Percentiles rank a stretch among this genome's conserved stretches.
Conservation (phyloP, 495 filamentous ascomycete genomes). For the Hyaloscypha bicolor region DNA sequence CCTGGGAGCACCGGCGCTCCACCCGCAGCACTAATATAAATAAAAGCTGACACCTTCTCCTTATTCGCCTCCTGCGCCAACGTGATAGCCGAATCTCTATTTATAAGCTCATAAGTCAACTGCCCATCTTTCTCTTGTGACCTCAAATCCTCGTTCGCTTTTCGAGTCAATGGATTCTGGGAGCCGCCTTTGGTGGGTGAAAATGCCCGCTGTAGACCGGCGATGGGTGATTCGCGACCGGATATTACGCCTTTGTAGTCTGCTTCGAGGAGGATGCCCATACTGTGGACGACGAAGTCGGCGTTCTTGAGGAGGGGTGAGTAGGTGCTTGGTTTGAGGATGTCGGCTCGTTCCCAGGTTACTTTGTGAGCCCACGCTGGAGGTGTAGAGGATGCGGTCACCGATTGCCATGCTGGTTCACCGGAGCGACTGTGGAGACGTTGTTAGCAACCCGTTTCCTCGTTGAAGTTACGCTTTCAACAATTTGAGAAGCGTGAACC, state of each 20-base stretch:
- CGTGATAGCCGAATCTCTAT: slow-evolving; percentile 81
- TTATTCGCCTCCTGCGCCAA: slow-evolving; percentile 78
- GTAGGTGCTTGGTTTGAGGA: slow-evolving; percentile 80
- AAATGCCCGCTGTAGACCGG: slow-evolving; percentile 78
- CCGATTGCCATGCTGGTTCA: slow-evolving; percentile 76
- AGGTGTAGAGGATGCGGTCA: slow-evolving; percentile 71
- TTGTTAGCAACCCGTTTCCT: slow-evolving; percentile 4
- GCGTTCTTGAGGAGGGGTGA: slow-evolving; percentile 68
- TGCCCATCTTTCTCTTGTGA: slow-evolving; percentile 70
- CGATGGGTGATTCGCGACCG: slow-evolving; percentile 74
- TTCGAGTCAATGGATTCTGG: slow-evolving; percentile 64
- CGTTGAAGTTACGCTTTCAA: not conserved
- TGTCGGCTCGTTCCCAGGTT: slow-evolving; percentile 83
- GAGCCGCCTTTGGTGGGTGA: slow-evolving; percentile 62
- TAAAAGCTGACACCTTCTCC: slow-evolving; percentile 68
- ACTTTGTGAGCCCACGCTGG: slow-evolving; percentile 83
- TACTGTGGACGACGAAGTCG: slow-evolving; percentile 84
- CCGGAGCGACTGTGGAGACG: slow-evolving; percentile 72
- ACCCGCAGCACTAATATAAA: slow-evolving; percentile 85
- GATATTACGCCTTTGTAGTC: slow-evolving; percentile 94
- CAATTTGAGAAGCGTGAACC: not conserved
- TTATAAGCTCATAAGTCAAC: slow-evolving; percentile 97
- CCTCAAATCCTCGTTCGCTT: slow-evolving; percentile 58
- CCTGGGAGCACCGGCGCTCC: slow-evolving; percentile 80
- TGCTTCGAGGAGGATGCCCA: slow-evolving; percentile 96